A percentile compares a stretch with the other conserved stretches of the same genome.
Conservation (phyloP, 2,329 filamentous ascomycete genomes). For the Pseudocercospora musae region DNA sequence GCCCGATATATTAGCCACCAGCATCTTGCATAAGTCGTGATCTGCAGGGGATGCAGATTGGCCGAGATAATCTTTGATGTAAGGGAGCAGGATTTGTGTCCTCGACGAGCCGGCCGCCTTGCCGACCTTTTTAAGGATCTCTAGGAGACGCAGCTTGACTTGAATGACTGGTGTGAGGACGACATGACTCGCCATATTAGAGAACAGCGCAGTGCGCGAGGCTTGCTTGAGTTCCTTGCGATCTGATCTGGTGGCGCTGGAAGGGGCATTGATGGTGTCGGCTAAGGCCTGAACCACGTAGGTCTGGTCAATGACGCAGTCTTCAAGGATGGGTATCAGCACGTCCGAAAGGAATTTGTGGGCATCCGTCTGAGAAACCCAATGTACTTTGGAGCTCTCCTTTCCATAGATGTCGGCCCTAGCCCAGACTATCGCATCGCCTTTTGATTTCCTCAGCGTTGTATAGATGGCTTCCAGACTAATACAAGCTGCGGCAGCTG, state of each 20-base stretch:
- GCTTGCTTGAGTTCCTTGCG: slow-evolving; percentile 56
- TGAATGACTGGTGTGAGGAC: slow-evolving; percentile 64
- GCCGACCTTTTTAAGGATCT: slow-evolving; percentile 65
- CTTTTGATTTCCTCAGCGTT: slow-evolving; percentile 11
- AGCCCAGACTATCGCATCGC: slow-evolving; percentile 46
- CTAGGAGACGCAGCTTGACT: slow-evolving; percentile 70
- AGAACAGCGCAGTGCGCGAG: slow-evolving; percentile 62
- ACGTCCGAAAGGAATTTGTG: slow-evolving; percentile 62
- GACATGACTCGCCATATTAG: slow-evolving; percentile 71
- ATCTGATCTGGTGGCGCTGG: slow-evolving; percentile 18
- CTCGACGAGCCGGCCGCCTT: slow-evolving; percentile 67
- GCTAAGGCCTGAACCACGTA: slow-evolving; percentile 66
- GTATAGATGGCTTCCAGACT: slow-evolving; percentile 13
- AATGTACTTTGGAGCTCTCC: slow-evolving; percentile 48
- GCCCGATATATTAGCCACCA: slow-evolving; percentile 53
- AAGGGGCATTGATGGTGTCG: slow-evolving; percentile 52
- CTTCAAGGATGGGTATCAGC: slow-evolving; percentile 75
- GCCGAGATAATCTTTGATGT: slow-evolving; percentile 66
- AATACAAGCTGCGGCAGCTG: slow-evolving; percentile 35
- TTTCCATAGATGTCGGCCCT: slow-evolving; percentile 63
- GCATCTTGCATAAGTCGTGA: slow-evolving; percentile 49
- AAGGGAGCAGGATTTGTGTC: slow-evolving; percentile 71
- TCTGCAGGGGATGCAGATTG: slow-evolving; percentile 52
- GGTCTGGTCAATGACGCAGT: slow-evolving; percentile 75
- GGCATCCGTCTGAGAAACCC: slow-evolving; percentile 57